Evolutionary conservation across 768 basidiomycete genomes (phyloP).

Genomic region (Mycena amicta): DNA sequence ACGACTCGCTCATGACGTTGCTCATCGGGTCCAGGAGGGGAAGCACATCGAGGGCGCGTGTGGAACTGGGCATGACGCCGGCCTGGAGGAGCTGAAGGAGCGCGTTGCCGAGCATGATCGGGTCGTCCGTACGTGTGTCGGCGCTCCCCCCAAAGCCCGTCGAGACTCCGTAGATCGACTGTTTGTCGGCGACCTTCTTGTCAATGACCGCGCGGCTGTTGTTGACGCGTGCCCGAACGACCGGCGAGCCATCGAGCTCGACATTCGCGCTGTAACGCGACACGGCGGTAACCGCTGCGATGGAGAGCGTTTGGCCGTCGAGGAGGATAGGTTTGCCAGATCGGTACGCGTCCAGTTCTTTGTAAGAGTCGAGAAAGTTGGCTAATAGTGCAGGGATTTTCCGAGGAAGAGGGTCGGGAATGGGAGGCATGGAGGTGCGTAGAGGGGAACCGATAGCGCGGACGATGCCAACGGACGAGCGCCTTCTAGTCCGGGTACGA

Average conservation of each 20-base stretch:
- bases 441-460: constrained; percentile 19
- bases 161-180: constrained; percentile 82
- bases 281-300: constrained; percentile 77
- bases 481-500: constrained; percentile 17
- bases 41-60: constrained; percentile 49
- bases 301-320: constrained; percentile 71
- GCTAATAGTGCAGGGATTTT: constrained; percentile 43
- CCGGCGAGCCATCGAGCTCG: constrained; percentile 49
- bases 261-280: constrained; percentile 64
- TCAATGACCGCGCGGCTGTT: constrained; percentile 66
- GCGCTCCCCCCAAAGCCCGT: constrained; percentile 89
- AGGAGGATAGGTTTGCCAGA: constrained; percentile 65
- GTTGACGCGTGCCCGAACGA: constrained; percentile 54
- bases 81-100: constrained; percentile 83
- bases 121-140: constrained; percentile 78
- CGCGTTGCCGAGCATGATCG: constrained; percentile 74
- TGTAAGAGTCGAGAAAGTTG: constrained; percentile 59
- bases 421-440: constrained; percentile 21
- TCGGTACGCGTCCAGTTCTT: constrained; percentile 69
- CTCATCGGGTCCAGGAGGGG: constrained; percentile 70
- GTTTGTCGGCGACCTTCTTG: constrained; percentile 64
- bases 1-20: constrained; percentile 79
- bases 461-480: constrained; percentile 14
- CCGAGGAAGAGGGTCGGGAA: constrained; percentile 12
- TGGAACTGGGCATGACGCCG: constrained; percentile 70